Base-by-base conservation (phyloP, 2,329 filamentous ascomycete species). In the Colletotrichum liriopes region DNA sequence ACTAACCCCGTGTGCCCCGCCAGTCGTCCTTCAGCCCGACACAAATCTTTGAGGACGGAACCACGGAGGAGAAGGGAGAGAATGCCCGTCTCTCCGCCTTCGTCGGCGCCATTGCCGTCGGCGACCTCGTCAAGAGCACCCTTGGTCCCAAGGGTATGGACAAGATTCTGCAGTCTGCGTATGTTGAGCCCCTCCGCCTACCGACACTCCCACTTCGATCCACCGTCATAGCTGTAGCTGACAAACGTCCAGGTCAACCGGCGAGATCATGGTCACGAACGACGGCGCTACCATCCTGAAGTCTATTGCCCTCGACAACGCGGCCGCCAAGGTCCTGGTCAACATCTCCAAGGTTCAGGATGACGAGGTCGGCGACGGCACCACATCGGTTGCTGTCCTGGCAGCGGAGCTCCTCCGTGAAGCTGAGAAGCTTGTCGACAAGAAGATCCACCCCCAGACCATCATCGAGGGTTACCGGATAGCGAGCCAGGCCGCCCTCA, bases 321-420 rank as follows among this genome's bases (percentile, higher is more conserved):
- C 96, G 54, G 96, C 96, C 29, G 96, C 96, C 66, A 99, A 99
- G 86, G 96, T 99, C 6, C 89, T 99, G 54, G 96, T 99, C 81
- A 99, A 99, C 84, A 98, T 99, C 78, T 98, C 96, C 75, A 99
- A 99, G 86, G 96, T 99, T 7, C 96, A 99, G 83, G 96, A 99
- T 80, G 96, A 99, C 81, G 96, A 99, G 84, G 96, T 99, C 32
- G 96, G 96, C 80, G 96, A 99, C 82, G 96, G 96, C 71, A 99
- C 96, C 56, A 99, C 96, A 29, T 98, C 95, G n/a, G 96, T 99
- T 68, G 93, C 96, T 54, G 96, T 99, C 20, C 88, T 99, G 74
- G 95, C 96, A 49, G 96, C 96, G 72, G 96, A 99, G 86, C 90
- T 99, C 72, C 89, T 99, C 75, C 93, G 96, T 75, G 96, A 99